Evolutionary conservation across 768 basidiomycete genomes (phyloP).

Genomic region (Mycena vulgaris): DNA sequence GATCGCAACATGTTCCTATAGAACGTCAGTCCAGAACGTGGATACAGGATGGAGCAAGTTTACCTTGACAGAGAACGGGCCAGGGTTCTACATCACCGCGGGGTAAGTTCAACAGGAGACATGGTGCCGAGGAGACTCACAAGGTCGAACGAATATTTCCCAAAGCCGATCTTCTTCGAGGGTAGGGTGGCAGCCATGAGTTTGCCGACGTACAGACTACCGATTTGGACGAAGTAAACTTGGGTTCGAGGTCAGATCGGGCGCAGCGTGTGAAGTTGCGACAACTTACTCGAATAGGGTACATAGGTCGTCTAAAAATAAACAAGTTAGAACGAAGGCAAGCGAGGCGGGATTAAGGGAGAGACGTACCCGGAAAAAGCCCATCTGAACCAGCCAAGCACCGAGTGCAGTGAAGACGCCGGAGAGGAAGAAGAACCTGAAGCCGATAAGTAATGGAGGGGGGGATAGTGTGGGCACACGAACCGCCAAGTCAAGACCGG

Average conservation of each 20-base stretch:
- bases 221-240: constrained; percentile 47
- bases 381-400: constrained; percentile 46
- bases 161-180: constrained; percentile 39
- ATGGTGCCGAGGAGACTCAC: neutral
- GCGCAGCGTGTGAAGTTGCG: neutral
- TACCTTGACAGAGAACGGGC: constrained; percentile 41
- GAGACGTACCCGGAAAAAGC: constrained; percentile 40
- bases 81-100: constrained; percentile 36
- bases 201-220: constrained; percentile 40
- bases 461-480: neutral
- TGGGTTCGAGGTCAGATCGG: neutral
- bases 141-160: constrained; percentile 35
- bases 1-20: constrained; percentile 44
- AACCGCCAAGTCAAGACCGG: constrained; percentile 47
- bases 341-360: neutral
- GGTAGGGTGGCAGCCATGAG: constrained; percentile 41
- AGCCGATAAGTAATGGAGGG: neutral
- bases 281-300: constrained; percentile 42
- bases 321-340: neutral
- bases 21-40: neutral
- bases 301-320: constrained; percentile 43
- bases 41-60: neutral
- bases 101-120: neutral
- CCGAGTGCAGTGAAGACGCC: constrained; percentile 44
- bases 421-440: constrained; percentile 42